These are phyloP conservation scores for Westerdykella sp. DNA, from an alignment of 2,329 filamentous ascomycete genomes.

Conservation along the genomic window DNA sequence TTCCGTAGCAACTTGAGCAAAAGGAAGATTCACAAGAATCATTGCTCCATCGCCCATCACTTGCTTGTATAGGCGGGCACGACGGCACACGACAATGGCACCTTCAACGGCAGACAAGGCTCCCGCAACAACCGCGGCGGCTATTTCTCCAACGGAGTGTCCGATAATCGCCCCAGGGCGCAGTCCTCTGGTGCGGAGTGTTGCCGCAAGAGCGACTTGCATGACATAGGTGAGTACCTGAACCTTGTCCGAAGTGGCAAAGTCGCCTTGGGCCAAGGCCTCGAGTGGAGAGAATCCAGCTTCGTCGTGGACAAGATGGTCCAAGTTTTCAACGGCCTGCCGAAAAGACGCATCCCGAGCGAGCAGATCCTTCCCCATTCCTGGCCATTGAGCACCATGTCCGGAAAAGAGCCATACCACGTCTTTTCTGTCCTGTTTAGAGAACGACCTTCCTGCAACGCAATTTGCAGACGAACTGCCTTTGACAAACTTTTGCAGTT, in stretches of 20 bases:
- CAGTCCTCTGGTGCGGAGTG: conserved; percentile 28
- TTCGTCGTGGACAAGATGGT: conserved; percentile 15
- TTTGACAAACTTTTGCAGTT: conserved; percentile 13
- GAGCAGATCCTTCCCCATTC: conserved; percentile 39
- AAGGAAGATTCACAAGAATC: conserved; percentile 31
- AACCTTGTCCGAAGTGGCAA: conserved; percentile 23
- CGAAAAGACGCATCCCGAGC: conserved; percentile 15
- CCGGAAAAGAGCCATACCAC: conserved; percentile 40
- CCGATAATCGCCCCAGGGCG: conserved; percentile 36
- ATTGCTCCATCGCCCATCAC: conserved; percentile 30
- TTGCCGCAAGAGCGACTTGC: conserved; percentile 29
- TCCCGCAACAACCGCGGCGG: conserved; percentile 34
- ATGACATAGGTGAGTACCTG: conserved; percentile 35
- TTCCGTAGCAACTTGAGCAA: conserved; percentile 17
- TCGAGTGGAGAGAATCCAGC: conserved; percentile 15
- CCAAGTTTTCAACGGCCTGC: conserved; percentile 19
- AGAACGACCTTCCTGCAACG: conserved; percentile 6
- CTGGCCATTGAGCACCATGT: conserved; percentile 40
- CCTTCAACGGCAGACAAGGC: conserved; percentile 33
- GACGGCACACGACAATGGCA: conserved; percentile 29
- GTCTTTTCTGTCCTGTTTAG: conserved; percentile 10
- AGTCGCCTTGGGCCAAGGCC: conserved; percentile 11
- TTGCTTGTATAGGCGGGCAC: conserved; percentile 28
- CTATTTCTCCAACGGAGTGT: conserved; percentile 41
- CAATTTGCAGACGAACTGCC: conserved; percentile 4